phyloP scores from a whole-genome alignment of 768 basidiomycete species.

The Leccinum boreale region DNA sequence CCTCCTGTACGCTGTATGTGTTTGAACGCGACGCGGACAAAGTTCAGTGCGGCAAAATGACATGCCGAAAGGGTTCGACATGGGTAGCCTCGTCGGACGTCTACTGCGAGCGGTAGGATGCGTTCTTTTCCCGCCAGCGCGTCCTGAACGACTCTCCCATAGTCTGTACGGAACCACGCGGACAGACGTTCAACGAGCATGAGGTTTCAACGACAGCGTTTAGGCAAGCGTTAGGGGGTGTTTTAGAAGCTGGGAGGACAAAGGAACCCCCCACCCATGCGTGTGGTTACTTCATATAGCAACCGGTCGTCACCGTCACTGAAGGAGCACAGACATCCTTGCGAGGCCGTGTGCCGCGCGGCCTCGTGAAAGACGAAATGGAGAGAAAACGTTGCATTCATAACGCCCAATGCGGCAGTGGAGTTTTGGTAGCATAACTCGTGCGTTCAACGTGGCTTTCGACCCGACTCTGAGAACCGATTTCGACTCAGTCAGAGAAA shows the following conservation, averaged over 20 bases:
- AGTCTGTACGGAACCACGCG: conserved; percentile 11
- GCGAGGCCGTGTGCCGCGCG: not conserved
- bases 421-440: conserved; percentile 6
- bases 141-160: conserved; percentile 12
- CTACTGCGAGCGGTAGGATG: conserved; percentile 40
- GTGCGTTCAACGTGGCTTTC: not conserved
- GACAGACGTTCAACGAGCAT: conserved; percentile 18
- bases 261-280: not conserved
- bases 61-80: conserved; percentile 43
- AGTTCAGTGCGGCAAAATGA: conserved; percentile 62
- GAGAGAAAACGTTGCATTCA: conserved; percentile 14
- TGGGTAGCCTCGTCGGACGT: conserved; percentile 46
- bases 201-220: not conserved
- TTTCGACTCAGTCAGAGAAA: not conserved
- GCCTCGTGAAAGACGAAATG: conserved; percentile 11
- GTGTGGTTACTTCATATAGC: conserved; percentile 15
- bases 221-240: not conserved
- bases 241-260: not conserved
- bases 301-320: conserved; percentile 1
- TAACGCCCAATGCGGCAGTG: conserved; percentile 5
- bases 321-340: not conserved
- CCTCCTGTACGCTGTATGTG: conserved; percentile 9
- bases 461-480: too few relatives aligned
- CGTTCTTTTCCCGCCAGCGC: conserved; percentile 34
- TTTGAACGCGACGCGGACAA: conserved; percentile 47